Conservation (phyloP, 768 basidiomycete species). For the Boletus reticulatus region DNA sequence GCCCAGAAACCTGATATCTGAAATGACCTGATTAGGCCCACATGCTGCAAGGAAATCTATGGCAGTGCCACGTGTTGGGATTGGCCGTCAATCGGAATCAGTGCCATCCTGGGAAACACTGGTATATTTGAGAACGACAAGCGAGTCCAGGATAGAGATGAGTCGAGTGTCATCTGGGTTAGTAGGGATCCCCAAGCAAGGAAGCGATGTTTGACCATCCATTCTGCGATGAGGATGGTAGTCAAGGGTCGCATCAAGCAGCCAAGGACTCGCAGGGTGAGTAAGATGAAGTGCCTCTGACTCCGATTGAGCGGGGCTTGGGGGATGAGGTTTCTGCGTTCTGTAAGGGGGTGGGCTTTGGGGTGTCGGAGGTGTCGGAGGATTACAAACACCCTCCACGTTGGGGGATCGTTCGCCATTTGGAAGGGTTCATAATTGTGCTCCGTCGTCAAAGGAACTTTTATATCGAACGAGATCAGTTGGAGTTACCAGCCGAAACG, state of each 20-base stretch:
- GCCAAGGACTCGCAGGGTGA: not conserved
- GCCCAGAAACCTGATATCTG: not conserved
- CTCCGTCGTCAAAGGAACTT: slow-evolving; percentile 1
- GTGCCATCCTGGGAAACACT: not conserved
- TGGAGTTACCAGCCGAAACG: slow-evolving; percentile 18
- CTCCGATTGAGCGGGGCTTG: not conserved
- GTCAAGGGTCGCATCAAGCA: not conserved
- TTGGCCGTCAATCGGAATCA: not conserved
- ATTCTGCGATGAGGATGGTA: slow-evolving; percentile 37
- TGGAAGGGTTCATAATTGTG: slow-evolving; percentile 3
- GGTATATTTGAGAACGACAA: slow-evolving; percentile 6
- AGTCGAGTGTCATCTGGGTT: slow-evolving; percentile 27
- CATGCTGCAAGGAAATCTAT: slow-evolving; percentile 11
- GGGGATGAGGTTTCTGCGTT: not conserved
- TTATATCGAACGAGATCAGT: slow-evolving; percentile 15
- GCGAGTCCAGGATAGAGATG: slow-evolving; percentile 29
- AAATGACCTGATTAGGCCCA: not conserved
- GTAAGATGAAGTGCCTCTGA: not conserved
- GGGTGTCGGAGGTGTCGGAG: slow-evolving; percentile 27
- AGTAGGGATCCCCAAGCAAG: slow-evolving; percentile 37
- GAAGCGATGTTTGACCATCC: slow-evolving; percentile 37
- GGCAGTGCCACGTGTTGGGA: slow-evolving; percentile 16
- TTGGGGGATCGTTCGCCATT: slow-evolving; percentile 7
- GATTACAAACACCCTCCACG: slow-evolving; percentile 1
- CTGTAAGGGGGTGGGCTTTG: slow-evolving; percentile 25